Evolutionary conservation across 805 yeast genomes (phyloP).

Genomic region (Groenewaldozyma salmanticensis): DNA sequence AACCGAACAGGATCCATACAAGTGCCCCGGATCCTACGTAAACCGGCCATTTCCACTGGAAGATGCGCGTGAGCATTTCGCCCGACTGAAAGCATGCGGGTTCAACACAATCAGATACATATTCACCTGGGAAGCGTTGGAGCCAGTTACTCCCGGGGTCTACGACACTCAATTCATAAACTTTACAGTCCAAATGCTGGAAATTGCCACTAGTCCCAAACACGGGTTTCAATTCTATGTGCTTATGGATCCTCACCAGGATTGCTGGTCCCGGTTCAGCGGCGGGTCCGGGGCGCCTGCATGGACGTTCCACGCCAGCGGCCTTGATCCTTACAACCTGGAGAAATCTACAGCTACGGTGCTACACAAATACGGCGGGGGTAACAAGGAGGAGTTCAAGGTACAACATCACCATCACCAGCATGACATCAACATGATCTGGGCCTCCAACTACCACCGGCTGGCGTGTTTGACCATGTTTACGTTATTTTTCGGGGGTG

Average conservation of each 20-base stretch:
- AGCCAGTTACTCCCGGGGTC: constrained; percentile 74
- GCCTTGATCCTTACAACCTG: constrained; percentile 67
- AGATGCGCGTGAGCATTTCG: constrained; percentile 62
- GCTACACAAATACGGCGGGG: constrained; percentile 46
- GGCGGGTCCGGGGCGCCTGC: constrained; percentile 94
- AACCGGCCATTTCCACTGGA: constrained; percentile 71
- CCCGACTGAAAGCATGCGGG: constrained; percentile 69
- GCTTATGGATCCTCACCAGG: constrained; percentile 85
- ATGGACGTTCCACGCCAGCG: constrained; percentile 89
- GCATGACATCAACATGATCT: constrained; percentile 53
- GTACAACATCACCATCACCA: neutral
- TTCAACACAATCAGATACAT: constrained; percentile 69
- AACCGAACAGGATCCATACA: neutral
- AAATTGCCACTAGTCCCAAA: constrained; percentile 35
- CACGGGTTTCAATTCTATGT: constrained; percentile 71
- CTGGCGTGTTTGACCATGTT: constrained; percentile 75
- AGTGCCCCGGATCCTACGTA: constrained; percentile 31
- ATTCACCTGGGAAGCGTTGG: constrained; percentile 87
- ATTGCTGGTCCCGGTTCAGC: constrained; percentile 79
- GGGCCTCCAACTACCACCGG: constrained; percentile 82
- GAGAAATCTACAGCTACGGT: constrained; percentile 64
- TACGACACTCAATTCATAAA: constrained; percentile 73
- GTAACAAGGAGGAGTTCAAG: constrained; percentile 19
- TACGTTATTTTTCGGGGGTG: constrained; percentile 76
- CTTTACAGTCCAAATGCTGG: constrained; percentile 54